phyloP scores from a whole-genome alignment of 2,329 filamentous ascomycete species.

The Alternaria postmessia region DNA sequence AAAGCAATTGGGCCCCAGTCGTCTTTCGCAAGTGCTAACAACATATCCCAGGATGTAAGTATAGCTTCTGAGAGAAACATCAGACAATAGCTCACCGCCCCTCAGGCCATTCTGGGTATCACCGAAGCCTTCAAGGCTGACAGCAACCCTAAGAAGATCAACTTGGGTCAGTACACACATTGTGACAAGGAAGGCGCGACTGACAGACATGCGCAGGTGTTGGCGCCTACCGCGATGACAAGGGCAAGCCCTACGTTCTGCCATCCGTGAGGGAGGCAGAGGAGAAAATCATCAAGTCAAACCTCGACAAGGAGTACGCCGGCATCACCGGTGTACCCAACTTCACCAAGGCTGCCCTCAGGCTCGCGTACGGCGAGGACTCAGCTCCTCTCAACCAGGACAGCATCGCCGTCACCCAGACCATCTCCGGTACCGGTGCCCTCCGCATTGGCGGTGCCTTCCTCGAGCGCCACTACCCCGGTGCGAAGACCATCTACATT shows the following conservation, averaged over 20 bases:
- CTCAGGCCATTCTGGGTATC: constrained; percentile 83
- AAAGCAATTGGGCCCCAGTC: constrained; percentile 19
- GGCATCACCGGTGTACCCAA: constrained; percentile 95
- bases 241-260: constrained; percentile 97
- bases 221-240: constrained; percentile 96
- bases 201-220: constrained; percentile 68
- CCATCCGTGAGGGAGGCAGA: constrained; percentile 91
- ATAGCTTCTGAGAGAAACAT: neutral
- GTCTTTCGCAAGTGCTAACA: constrained; percentile 26
- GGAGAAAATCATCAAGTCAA: constrained; percentile 78
- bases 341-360: constrained; percentile 90
- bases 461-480: constrained; percentile 88
- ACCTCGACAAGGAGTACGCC: constrained; percentile 95
- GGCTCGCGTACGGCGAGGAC: constrained; percentile 87
- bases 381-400: constrained; percentile 76
- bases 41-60: constrained; percentile 48
- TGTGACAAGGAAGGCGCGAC: constrained; percentile 8
- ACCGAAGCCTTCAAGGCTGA: constrained; percentile 99
- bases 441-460: constrained; percentile 94
- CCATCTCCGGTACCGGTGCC: constrained; percentile 97
- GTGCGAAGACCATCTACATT: constrained; percentile 95
- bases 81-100: constrained; percentile 28
- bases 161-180: constrained; percentile 71
- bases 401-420: constrained; percentile 91
- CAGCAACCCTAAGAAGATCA: constrained; percentile 93